These are phyloP conservation scores for Cyberlindnera maclurae DNA, from an alignment of 805 yeast genomes.

Conservation along the genomic window DNA sequence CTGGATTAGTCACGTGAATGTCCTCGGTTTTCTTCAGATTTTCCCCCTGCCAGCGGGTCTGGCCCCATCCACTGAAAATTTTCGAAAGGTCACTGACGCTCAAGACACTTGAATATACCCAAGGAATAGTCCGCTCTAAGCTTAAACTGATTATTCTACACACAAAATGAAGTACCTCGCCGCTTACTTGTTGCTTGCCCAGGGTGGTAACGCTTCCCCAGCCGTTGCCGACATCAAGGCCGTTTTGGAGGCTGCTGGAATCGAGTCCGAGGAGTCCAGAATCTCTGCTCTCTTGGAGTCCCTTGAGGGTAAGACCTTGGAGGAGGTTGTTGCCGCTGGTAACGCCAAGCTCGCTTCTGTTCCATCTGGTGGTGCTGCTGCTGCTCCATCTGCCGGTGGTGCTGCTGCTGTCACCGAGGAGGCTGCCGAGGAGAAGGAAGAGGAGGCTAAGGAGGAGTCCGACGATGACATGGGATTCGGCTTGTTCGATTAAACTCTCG, in stretches of 20 bases:
- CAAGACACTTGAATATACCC: conserved; percentile 1
- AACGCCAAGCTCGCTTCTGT: conserved; percentile 73
- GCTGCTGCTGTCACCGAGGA: conserved; percentile 48
- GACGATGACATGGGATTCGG: conserved; percentile 90
- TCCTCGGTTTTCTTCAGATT: neutral
- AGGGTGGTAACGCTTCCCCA: conserved; percentile 83
- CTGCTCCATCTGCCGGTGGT: conserved; percentile 49
- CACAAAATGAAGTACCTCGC: conserved; percentile 72
- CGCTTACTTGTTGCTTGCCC: conserved; percentile 84
- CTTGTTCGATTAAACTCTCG: conserved; percentile 65
- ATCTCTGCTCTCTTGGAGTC: conserved; percentile 63
- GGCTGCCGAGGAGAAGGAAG: conserved; percentile 52
- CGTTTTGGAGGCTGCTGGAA: conserved; percentile 69
- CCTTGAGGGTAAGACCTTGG: conserved; percentile 67
- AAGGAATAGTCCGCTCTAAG: conserved; percentile 80
- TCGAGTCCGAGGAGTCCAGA: conserved; percentile 75
- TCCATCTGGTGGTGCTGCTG: conserved; percentile 79
- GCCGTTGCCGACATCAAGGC: conserved; percentile 69
- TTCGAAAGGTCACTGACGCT: conserved; percentile 3
- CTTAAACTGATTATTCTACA: conserved; percentile 74
- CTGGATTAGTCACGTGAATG: neutral
- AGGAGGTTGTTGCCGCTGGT: conserved; percentile 75
- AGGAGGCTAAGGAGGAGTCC: conserved; percentile 41
- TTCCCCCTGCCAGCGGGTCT: neutral
- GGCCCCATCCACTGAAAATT: conserved; percentile 12